Base-by-base conservation (phyloP, 495 filamentous ascomycete species). In the Geopyxis carbonaria region DNA sequence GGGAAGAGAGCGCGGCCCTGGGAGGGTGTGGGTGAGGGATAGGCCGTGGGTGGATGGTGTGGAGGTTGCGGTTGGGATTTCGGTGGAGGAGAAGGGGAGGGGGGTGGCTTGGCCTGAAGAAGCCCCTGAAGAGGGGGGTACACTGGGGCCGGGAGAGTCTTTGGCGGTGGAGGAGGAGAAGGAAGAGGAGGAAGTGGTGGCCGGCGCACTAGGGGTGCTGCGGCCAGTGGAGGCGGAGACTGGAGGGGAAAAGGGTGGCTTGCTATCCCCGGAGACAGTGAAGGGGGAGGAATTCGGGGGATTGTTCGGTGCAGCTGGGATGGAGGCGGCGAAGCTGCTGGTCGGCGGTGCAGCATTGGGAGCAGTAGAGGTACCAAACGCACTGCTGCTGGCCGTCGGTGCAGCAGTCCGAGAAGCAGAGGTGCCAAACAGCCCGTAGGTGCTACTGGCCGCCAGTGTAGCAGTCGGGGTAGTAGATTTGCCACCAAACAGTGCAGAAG, bases 21-120 rank as follows among this genome's bases (percentile, higher is more conserved):
- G 65, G 13, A 72, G 57, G 13, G 64, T 58, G 47, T 70, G 70
- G 2, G 64, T 66, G 11, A 66, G 63, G 2, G 67, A 70, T 9
- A 72, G 53, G 4, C 68, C 68, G 31, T 48, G 45, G 13, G 38
- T 38, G 15, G 37, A 34, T 4, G 48, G 18, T 3, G 33, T 14
- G 34, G 42, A 46, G 2, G 38, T 31, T 13, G 42, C 47, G 20
- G 46, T 23, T 14, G 35, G 29, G 37, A 51, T 45, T 28, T 40
- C 45, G 5, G 35, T 24, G 22, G 6, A 18, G 5, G 22, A 13
- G 35, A 14, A 13, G 15, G 21, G 19, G 35, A 4, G n/a, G 35
- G n/a, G 5, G 7, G 31, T 8, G 31, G 14, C 18, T 6, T 9
- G 18, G 31, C 7, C 14, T 15, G 31, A 33, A 7, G 9, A 33